Conservation (phyloP, 331 rosid genomes). For the Cydonia oblonga region DNA sequence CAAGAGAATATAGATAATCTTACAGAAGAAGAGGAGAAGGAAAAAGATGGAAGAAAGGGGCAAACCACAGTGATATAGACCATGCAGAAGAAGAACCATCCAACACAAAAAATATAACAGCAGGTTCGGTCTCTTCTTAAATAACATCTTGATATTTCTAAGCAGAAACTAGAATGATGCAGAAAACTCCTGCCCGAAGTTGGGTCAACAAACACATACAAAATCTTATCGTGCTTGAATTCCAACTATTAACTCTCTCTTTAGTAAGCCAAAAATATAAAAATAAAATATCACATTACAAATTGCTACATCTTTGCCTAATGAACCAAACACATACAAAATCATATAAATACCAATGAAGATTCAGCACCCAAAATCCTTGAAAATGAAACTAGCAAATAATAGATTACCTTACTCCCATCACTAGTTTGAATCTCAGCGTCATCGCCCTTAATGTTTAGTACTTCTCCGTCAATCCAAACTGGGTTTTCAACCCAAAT, state of each 20-base stretch:
- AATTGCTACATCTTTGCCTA: neutral
- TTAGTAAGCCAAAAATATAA: neutral
- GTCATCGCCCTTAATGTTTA: constrained; percentile 54
- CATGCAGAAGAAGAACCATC: neutral
- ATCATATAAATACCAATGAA: neutral
- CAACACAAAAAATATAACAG: neutral
- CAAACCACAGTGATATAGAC: neutral
- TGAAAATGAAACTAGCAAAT: neutral
- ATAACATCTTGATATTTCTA: neutral
- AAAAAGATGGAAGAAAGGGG: neutral
- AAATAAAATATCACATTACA: neutral
- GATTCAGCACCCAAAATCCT: neutral
- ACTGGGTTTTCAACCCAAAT: constrained; percentile 71
- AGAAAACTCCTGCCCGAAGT: neutral
- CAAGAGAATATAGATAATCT: neutral
- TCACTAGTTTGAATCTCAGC: constrained; percentile 63
- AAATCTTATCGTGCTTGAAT: neutral
- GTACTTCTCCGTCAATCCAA: constrained; percentile 74
- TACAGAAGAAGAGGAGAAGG: neutral
- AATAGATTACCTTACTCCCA: constrained; percentile 39
- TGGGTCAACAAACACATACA: neutral
- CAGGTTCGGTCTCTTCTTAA: neutral
- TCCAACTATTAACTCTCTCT: neutral
- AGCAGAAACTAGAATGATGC: neutral
- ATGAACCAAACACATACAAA: neutral